Evolutionary conservation across 495 filamentous ascomycete species (phyloP).

Genomic region (Aspergillus sclerotiicarbonarius): DNA sequence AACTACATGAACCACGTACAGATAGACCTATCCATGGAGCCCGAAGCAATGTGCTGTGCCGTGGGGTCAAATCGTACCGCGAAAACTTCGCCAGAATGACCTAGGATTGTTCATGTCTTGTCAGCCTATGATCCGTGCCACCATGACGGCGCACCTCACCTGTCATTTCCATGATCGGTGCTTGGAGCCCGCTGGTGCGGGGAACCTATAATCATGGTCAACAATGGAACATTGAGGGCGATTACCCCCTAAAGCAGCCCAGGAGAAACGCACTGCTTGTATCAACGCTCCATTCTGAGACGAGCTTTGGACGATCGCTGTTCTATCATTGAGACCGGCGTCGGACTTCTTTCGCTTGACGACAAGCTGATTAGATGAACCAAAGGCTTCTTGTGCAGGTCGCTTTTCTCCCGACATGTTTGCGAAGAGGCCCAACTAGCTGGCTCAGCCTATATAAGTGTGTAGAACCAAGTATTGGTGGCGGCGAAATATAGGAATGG

Average conservation of each 20-base stretch:
- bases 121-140: conserved; percentile 5
- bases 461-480: neutral
- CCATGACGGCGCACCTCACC: conserved; percentile 47
- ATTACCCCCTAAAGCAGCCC: conserved; percentile 3
- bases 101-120: conserved; percentile 28
- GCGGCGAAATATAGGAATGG: neutral
- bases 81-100: conserved; percentile 81
- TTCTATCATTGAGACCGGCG: conserved; percentile 60
- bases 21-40: conserved; percentile 91
- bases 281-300: conserved; percentile 72
- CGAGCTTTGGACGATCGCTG: conserved; percentile 63
- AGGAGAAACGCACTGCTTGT: conserved; percentile 64
- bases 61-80: conserved; percentile 85
- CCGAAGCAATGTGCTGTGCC: conserved; percentile 86
- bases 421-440: neutral
- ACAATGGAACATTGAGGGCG: neutral
- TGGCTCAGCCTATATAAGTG: neutral
- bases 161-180: conserved; percentile 91
- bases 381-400: conserved; percentile 75
- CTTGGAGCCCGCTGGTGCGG: conserved; percentile 81
- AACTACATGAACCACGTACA: conserved; percentile 49
- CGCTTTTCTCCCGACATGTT: conserved; percentile 88
- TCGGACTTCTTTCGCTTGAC: conserved; percentile 84
- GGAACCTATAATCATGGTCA: conserved; percentile 56
- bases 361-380: conserved; percentile 69